Base-by-base conservation (phyloP, 2,329 filamentous ascomycete species). In the Fusarium torulosum region DNA sequence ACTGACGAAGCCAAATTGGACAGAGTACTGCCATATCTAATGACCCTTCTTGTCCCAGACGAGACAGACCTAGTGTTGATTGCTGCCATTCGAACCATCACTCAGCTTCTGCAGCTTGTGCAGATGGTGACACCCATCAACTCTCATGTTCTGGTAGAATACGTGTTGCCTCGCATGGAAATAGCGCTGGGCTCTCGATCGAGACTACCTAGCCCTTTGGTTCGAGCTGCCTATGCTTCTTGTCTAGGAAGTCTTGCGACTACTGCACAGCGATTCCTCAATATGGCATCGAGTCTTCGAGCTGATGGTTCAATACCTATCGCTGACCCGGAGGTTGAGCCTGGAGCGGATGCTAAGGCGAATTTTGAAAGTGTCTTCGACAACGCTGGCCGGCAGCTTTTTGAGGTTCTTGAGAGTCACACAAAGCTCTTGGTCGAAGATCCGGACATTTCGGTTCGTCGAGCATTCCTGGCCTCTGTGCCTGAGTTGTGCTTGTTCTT, bases 1-100 rank as follows among this genome's bases (percentile, higher is more conserved):
- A 97, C 95, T 0, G 96, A 99, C 76, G 96, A 99, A 79, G 94
- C 94, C 4, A 98, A 97, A 77, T 83, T 99, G 47, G 96, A 99
- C 77, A 89, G 96, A 49, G 91, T 98, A 23, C 81, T 99, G 49
- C 96, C 96, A 2, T 97, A 97, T 75, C 82, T 98, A 35, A 91
- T 97, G 80, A 87, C 89, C 7, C 79, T 98, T 27, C 82, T 99
- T 14, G 72, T 72, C 37, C 90, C 88, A 61, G 96, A 99, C 75
- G 89, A 90, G 69, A 89, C 91, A 3, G 93, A 97, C 67, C 85
- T 92, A 71, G 95, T 99, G 15, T 91, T 93, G 45, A 89, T 97
- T 47, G 89, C 94, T 23, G 94, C 94, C 4, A 86, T 98, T 43
- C 87, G 95, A 56, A 92, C 93, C 6, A 87, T 98, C 69, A 95